Evolutionary conservation across 805 yeast species (phyloP), one percentile per base, ranked within the genome.

Genomic region (Candida morakotiae): DNA sequence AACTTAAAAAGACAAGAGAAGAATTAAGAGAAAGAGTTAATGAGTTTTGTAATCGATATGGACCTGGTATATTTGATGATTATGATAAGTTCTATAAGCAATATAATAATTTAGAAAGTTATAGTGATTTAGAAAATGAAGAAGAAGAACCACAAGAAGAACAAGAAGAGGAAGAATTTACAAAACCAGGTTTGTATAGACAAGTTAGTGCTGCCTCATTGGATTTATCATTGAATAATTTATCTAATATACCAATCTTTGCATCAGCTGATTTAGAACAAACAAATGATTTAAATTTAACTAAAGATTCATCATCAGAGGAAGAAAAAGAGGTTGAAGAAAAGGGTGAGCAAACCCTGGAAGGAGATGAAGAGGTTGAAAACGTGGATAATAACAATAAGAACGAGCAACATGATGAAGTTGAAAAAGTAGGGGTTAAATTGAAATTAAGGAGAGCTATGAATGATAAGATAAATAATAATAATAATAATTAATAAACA

Each of bases 31-130:
- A 34, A 14, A 45, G 53, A 39, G 67, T 67, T 19, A 49, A 55
- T 23, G 60, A 53, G 3, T 62, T 65, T 30, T 65, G 70, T 43
- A 49, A 60, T 33, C 52, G 47, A 33, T 62, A 57, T 39, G 71
- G 71, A 6, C 69, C 69, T 2, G 50, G 46, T 28, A 49, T 66
- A 41, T 67, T 64, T 40, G 63, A 60, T 10, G 72, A 66, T 43
- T 67, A 54, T 41, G 55, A 53, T 28, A 44, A 49, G 33, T 56
- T 65, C 32, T 62, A 62, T 39, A 39, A 48, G n/a, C 48, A 51
- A 38, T 62, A 55, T 45, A 52, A 52, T 36, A 37, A 22, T n/a
- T 4, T 29, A 10, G 10, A 23, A 10, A 29, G 23, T 24, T 29
- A 7, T 23, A 14, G 11, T 5, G 41, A 38, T 8, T 14, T 21